These are phyloP conservation scores for Globisporangium middletonii DNA, from an alignment of 352 stramenopile species.

Conservation along the genomic window DNA sequence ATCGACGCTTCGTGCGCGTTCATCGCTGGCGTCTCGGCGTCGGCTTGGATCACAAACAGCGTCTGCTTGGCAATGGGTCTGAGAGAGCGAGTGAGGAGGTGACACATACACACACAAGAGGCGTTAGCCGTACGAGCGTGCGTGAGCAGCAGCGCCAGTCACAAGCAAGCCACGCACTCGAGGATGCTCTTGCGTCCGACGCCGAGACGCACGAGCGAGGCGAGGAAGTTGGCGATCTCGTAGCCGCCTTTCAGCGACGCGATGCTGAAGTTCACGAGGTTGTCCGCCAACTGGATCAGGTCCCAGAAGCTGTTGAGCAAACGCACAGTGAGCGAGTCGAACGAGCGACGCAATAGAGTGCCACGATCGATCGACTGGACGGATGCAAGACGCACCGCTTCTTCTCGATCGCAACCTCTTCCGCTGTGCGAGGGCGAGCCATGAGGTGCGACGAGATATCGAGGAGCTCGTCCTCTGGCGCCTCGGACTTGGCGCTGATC, in stretches of 20 bases:
- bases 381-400: slow-evolving; percentile 23
- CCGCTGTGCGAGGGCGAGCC: slow-evolving; percentile 21
- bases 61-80: slow-evolving; percentile 47
- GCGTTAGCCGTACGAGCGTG: background rate
- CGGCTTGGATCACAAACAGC: slow-evolving; percentile 26
- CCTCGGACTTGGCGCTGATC: slow-evolving; percentile 38
- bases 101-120: background rate
- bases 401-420: slow-evolving; percentile 29
- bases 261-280: slow-evolving; percentile 62
- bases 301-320: slow-evolving; percentile 47
- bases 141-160: background rate
- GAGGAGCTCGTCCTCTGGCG: slow-evolving; percentile 59
- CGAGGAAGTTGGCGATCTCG: slow-evolving; percentile 35
- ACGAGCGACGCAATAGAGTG: too few relatives aligned
- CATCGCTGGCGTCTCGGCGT: slow-evolving; percentile 16
- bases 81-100: background rate
- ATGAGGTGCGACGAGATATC: slow-evolving; percentile 37
- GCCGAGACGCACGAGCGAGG: slow-evolving; percentile 42
- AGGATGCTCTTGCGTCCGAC: slow-evolving; percentile 53
- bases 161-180: slow-evolving; percentile 24
- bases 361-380: background rate
- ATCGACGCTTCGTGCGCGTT: slow-evolving; percentile 41
- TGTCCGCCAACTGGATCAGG: slow-evolving; percentile 55
- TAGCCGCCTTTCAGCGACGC: slow-evolving; percentile 36
- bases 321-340: background rate